These are phyloP conservation scores for Lasiosphaeriaceae sp. DNA, from an alignment of 495 filamentous ascomycete species.

Conservation along the genomic window DNA sequence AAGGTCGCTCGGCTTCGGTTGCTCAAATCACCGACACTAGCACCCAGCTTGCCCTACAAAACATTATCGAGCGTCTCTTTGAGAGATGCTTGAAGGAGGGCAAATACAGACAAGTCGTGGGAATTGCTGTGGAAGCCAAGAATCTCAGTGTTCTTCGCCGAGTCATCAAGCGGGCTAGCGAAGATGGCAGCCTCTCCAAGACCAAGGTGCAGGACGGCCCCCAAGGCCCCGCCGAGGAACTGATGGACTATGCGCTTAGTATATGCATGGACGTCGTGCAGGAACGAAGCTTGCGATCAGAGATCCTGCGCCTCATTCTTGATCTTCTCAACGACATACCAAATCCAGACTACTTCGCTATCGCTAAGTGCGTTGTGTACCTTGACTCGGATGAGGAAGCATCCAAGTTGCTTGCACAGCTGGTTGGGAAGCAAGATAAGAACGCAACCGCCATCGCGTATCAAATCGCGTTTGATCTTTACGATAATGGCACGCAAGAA, in stretches of 20 bases:
- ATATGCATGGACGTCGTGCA: conserved; percentile 98
- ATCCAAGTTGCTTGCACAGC: conserved; percentile 75
- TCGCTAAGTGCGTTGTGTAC: conserved; percentile 97
- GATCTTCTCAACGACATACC: conserved; percentile 84
- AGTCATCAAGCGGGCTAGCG: conserved; percentile 75
- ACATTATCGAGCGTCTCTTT: conserved; percentile 82
- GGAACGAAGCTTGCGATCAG: conserved; percentile 73
- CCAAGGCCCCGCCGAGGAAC: conserved; percentile 72
- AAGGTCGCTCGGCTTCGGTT: conserved; percentile 45
- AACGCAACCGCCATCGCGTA: conserved; percentile 82
- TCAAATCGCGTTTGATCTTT: conserved; percentile 96
- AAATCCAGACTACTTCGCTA: conserved; percentile 93
- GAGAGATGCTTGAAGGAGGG: conserved; percentile 83
- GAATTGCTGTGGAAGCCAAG: conserved; percentile 94
- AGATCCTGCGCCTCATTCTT: conserved; percentile 83
- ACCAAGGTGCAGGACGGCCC: conserved; percentile 43
- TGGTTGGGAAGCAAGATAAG: conserved; percentile 73
- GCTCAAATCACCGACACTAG: conserved; percentile 39
- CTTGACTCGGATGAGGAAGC: conserved; percentile 90
- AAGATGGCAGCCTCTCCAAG: conserved; percentile 70
- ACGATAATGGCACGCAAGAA: conserved; percentile 96
- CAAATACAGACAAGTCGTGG: conserved; percentile 95
- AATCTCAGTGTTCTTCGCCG: conserved; percentile 84
- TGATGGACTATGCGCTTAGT: conserved; percentile 93
- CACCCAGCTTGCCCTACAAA: conserved; percentile 68